These are phyloP conservation scores for Cryptosporidium xiaoi DNA, from an alignment of 169 alveolate species.

Conservation along the genomic window DNA sequence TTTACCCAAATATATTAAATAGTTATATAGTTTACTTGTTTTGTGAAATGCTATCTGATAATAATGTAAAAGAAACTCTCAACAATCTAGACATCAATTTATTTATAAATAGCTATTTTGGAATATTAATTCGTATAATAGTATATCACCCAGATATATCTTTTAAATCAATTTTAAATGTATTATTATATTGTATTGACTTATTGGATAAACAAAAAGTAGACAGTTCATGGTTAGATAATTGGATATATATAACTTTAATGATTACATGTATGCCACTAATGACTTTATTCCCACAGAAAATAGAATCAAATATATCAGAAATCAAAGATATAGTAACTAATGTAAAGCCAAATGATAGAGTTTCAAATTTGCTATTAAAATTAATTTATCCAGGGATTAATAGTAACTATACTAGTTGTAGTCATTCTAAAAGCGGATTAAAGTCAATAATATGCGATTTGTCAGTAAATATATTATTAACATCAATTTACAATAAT, in stretches of 20 bases:
- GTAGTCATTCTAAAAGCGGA: neutral
- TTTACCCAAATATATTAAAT: slow-evolving; percentile 4
- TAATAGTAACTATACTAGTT: neutral
- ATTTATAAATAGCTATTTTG: slow-evolving; percentile 24
- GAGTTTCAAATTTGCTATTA: slow-evolving; percentile 5
- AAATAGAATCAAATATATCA: neutral
- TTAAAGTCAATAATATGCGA: slow-evolving; percentile 28
- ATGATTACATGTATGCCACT: slow-evolving; percentile 30
- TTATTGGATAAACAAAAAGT: neutral
- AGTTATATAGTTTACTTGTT: slow-evolving; percentile 10
- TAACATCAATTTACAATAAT: slow-evolving; percentile 16
- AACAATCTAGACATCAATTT: neutral
- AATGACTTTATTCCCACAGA: slow-evolving; percentile 44
- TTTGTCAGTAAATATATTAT: slow-evolving; percentile 9
- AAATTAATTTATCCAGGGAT: slow-evolving; percentile 13
- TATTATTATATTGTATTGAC: slow-evolving; percentile 7
- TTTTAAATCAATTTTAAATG: neutral
- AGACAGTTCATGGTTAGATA: slow-evolving; percentile 7
- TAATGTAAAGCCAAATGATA: slow-evolving; percentile 11
- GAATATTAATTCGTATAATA: slow-evolving; percentile 11
- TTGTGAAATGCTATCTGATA: neutral
- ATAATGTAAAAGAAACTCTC: neutral
- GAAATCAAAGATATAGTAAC: neutral
- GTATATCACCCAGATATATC: slow-evolving; percentile 41
- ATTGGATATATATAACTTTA: slow-evolving; percentile 3